Conservation (phyloP, 345 rosid genomes). For the Melastoma malabathricum region DNA sequence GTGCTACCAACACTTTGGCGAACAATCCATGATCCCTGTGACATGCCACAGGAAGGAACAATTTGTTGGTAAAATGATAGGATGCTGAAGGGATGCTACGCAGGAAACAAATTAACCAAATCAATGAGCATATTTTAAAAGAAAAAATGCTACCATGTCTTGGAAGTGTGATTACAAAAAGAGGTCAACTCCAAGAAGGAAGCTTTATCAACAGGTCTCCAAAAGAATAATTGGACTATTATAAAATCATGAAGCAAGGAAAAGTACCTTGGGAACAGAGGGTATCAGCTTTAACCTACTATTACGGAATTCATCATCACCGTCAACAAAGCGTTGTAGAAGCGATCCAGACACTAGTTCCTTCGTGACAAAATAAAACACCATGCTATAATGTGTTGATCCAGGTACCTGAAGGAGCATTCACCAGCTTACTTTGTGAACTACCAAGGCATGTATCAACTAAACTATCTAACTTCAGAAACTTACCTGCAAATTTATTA, state of each 20-base stretch:
- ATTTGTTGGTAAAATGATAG: background rate
- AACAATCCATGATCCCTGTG: conserved; percentile 98
- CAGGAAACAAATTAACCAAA: too few relatives aligned
- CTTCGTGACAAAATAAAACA: conserved; percentile 78
- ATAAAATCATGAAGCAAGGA: background rate
- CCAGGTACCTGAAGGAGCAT: conserved; percentile 60
- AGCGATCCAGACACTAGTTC: conserved; percentile 68
- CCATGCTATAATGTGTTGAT: conserved; percentile 97
- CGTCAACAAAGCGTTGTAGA: conserved; percentile 88
- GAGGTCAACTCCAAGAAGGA: too few relatives aligned
- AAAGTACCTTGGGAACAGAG: conserved; percentile 75
- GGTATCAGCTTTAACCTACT: conserved; percentile 96
- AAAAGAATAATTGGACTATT: background rate
- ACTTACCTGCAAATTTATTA: conserved; percentile 70
- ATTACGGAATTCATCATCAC: conserved; percentile 97
- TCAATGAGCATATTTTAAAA: too few relatives aligned
- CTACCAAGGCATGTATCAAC: background rate
- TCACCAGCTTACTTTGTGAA: background rate
- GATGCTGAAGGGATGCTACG: too few relatives aligned
- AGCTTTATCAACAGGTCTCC: too few relatives aligned
- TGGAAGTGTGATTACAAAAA: too few relatives aligned
- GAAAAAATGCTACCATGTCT: too few relatives aligned
- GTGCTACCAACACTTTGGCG: conserved; percentile 99
- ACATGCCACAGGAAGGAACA: conserved; percentile 4
- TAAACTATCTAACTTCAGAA: conserved; percentile 4